Base-by-base conservation (phyloP, 2,329 filamentous ascomycete species). In the Colletotrichum camelliae region DNA sequence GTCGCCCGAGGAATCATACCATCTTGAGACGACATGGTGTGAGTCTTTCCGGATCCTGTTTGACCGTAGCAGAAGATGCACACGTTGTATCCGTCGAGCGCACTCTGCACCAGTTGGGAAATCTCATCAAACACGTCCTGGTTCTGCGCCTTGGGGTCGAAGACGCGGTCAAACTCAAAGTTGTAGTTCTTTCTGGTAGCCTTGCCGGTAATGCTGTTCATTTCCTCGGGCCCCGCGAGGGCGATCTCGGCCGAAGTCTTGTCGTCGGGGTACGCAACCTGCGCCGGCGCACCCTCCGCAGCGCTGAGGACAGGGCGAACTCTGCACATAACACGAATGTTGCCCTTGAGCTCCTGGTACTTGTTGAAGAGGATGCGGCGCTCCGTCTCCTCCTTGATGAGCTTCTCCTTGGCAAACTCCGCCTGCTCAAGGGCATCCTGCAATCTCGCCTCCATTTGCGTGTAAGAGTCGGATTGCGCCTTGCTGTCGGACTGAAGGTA, bases 31-130 rank as follows among this genome's bases (percentile, higher is more conserved):
- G 95, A 97, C 97, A 99, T 99, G 5, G 97, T 98, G 82, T 94
- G 95, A 0, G 97, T 99, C 88, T 99, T 99, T 76, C 97, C 97
- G 21, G 96, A 97, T 5, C 97, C 97, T 0, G 97, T 99, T 84
- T 99, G 97, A 58, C 97, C 97, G 82, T 99, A 99, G 82, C 96
- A 98, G 86, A 99, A 98, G 77, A 99, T 98, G 85, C 96, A 98
- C 67, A 99, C 97, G 80, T 98, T 99, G 87, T 98, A 99, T 2
- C 97, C 97, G 81, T 99, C 97, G 52, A 99, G 89, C 0, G 97
- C 97, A 79, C 95, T 98, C 85, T 99, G 97, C 2, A 99, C 96
- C 39, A 99, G 91, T 83, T 99, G 97, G 72, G 95, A 97, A 82
- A 98, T 98, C 83, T 99, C 97, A 71, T 95, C 95, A 82, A 99